Percentiles rank a stretch among this genome's conserved stretches.
Evolutionary conservation across 805 yeast genomes (phyloP).

Genomic region (Candida orba): DNA sequence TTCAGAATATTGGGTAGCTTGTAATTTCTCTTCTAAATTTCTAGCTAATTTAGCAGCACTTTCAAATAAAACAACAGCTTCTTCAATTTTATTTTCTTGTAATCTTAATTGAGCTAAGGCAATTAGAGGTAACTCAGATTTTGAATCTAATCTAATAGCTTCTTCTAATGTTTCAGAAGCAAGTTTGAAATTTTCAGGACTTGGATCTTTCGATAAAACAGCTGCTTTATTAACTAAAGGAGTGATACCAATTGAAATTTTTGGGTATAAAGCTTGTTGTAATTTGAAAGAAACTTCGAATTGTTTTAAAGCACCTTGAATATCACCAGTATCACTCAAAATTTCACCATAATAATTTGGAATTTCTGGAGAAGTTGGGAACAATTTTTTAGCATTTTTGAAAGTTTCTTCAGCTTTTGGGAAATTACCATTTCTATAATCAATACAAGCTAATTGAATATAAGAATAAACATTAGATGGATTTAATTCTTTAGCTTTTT

Average conservation of each 20-base stretch:
- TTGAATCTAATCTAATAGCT: constrained; percentile 81
- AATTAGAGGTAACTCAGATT: constrained; percentile 80
- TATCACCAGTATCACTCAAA: constrained; percentile 71
- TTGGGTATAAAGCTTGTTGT: constrained; percentile 55
- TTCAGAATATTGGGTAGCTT: constrained; percentile 86
- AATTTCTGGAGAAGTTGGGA: constrained; percentile 85
- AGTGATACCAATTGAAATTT: constrained; percentile 75
- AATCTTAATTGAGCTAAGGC: constrained; percentile 88
- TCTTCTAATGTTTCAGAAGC: constrained; percentile 60
- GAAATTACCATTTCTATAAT: constrained; percentile 64
- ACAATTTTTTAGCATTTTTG: constrained; percentile 59
- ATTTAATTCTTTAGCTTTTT: constrained; percentile 67
- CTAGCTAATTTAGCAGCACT: constrained; percentile 78
- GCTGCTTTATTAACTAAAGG: constrained; percentile 90
- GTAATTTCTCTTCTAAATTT: constrained; percentile 78
- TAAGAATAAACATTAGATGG: constrained; percentile 74
- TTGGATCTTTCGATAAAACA: constrained; percentile 47
- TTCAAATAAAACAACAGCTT: constrained; percentile 76
- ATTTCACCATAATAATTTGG: constrained; percentile 96
- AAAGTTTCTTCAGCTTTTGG: constrained; percentile 59
- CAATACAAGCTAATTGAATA: constrained; percentile 89
- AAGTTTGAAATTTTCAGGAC: constrained; percentile 37
- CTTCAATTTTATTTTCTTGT: constrained; percentile 75
- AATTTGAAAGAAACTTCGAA: constrained; percentile 81
- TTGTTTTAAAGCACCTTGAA: constrained; percentile 66